Evolutionary conservation across 495 filamentous ascomycete genomes (phyloP).

Genomic region (Sabuloglossum arenarium): DNA sequence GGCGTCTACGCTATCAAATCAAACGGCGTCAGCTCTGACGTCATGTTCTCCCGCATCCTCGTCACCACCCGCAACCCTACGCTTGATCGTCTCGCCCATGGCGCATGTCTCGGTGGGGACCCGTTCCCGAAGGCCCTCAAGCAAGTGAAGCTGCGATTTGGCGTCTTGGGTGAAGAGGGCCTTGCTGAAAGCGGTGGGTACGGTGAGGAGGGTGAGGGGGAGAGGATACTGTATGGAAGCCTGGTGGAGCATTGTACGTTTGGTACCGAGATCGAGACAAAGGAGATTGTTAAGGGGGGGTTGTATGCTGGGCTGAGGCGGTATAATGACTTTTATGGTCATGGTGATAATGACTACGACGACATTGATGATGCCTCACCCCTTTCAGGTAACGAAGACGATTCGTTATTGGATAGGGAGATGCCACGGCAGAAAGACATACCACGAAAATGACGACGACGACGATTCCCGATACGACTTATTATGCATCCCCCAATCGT

Average conservation of each 20-base stretch:
- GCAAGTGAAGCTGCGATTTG: slow-evolving; percentile 18
- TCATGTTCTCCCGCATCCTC: slow-evolving; percentile 20
- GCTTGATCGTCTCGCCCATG: slow-evolving; percentile 17
- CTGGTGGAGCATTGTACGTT: neutral
- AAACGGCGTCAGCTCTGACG: slow-evolving; percentile 21
- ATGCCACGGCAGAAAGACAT: neutral
- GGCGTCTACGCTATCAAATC: slow-evolving; percentile 14
- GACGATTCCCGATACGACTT: neutral
- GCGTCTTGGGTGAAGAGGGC: slow-evolving; percentile 9
- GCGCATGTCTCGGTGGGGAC: slow-evolving; percentile 21
- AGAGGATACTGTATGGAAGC: neutral
- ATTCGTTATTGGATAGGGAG: neutral
- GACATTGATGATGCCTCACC: neutral
- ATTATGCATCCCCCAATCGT: no score
- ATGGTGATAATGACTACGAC: neutral
- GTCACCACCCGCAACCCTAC: slow-evolving; percentile 22
- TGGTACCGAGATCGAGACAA: neutral
- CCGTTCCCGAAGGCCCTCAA: slow-evolving; percentile 19
- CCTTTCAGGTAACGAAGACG: neutral
- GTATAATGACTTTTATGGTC: neutral
- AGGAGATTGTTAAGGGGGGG: neutral
- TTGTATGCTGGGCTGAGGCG: neutral
- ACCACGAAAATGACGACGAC: neutral
- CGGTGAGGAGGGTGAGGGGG: neutral
- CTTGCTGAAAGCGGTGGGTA: neutral